Conservation (phyloP, 768 basidiomycete species). For the Naganishia vishniacii region DNA sequence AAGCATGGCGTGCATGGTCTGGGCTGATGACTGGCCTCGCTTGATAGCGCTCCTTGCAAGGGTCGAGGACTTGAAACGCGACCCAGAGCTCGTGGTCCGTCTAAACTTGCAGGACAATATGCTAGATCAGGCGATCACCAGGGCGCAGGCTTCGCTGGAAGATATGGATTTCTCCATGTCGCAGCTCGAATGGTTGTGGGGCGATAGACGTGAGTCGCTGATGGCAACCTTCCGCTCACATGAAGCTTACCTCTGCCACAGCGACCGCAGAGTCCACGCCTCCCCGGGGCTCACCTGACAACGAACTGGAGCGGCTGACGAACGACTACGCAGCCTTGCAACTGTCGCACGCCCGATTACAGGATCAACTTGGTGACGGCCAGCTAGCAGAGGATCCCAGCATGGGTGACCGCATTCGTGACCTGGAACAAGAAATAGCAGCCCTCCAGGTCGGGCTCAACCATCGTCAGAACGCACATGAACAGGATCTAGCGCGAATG, state of each 20-base stretch:
- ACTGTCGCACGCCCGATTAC: neutral
- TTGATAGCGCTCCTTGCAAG: neutral
- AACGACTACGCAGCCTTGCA: constrained; percentile 28
- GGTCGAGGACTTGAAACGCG: constrained; percentile 6
- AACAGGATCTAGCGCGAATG: constrained; percentile 43
- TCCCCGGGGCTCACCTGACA: neutral
- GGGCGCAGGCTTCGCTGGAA: neutral
- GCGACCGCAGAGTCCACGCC: neutral
- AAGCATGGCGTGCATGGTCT: neutral
- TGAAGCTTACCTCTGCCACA: neutral
- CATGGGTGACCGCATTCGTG: constrained; percentile 23
- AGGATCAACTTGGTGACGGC: constrained; percentile 27
- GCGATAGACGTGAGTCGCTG: neutral
- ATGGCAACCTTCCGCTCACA: neutral
- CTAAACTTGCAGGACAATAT: neutral
- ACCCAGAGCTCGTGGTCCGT: neutral
- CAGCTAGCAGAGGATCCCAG: constrained; percentile 11
- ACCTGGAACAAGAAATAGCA: neutral
- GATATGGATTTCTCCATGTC: constrained; percentile 10
- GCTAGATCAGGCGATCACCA: constrained; percentile 1
- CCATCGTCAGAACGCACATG: constrained; percentile 32
- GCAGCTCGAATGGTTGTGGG: constrained; percentile 2
- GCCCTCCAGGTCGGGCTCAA: constrained; percentile 27
- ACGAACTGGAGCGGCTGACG: constrained; percentile 59
- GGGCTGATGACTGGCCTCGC: constrained; percentile 18